Base-by-base conservation (phyloP, 345 rosid species). In the Fremontodendron californicum region DNA sequence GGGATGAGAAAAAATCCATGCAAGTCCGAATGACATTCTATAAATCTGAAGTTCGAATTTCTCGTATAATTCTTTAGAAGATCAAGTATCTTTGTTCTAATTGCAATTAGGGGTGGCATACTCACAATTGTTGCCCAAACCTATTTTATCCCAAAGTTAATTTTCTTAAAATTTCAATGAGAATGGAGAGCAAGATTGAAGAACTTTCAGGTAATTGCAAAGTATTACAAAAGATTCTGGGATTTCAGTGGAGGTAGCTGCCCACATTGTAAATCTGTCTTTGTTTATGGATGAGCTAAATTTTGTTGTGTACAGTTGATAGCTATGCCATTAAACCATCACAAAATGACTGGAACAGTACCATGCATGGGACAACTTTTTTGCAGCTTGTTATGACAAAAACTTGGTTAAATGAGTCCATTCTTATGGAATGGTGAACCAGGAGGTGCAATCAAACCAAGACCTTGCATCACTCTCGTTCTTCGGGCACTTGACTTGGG, bases 381-480 rank as follows among this genome's bases (percentile, higher is more conserved):
- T n/a, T 21, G 7, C 66, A 65, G 16, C 64, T 35, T 31, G 11
- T 77, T 6, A 42, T 49, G 31, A 75, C 52, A 43, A 27, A 77
- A 27, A 77, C 69, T 81, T 27, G 42, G 63, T 69, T 23, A 64
- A 19, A 65, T 16, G 70, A 27, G 65, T 71, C 68, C 33, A 67
- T 73, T 80, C 71, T 79, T 79, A 46, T 23, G 27, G 73, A 84
- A 91, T 75, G 95, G 95, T 6, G 92, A 89, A 43, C 93, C 95
- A 4, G 84, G 76, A 69, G 95, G 93, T 8, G 91, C 86, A 74
- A 66, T 13, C 80, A 91, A 75, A 62, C 88, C 93, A 27, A 89
- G 91, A 67, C 77, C 83, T 79, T 84, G 86, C 91, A 89, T 89
- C 73, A 91, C 95, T 85, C 88, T 87, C 42, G 75, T 43, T 79